Base-by-base conservation (phyloP, 345 rosid species). In the Cardamine resedifolia region DNA sequence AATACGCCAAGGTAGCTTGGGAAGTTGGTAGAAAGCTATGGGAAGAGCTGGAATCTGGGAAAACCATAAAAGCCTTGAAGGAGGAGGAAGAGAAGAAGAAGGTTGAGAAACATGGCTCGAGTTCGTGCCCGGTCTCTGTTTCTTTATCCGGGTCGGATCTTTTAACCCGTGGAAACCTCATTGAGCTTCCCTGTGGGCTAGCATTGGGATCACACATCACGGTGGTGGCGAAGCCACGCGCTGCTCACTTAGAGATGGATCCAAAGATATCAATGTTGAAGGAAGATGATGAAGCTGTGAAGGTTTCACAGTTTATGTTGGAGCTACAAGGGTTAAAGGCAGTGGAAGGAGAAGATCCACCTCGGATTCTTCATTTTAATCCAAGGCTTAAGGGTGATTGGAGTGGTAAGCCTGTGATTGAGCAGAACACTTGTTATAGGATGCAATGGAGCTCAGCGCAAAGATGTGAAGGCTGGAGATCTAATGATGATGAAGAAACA, bases 321-420 rank as follows among this genome's bases (percentile, higher is more conserved):
- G 93, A 90, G 81, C 53, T 90, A 57, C 91, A 80, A 72, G 96
- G 93, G 3, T 78, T 90, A 76, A 88, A 81, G 68, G 78, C 72
- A 6, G 93, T 85, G 65, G 90, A 90, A 10, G 93, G 91, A 1
- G 93, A 90, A 81, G 91, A 86, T 26, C 91, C 96, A 6, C 96
- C 96, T 2, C 69, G 83, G 83, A 81, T 90, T 60, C 73, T 90
- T 71, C 96, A 90, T 36, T 88, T 90, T 30, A 88, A 90, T 58
- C 91, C 93, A 16, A 85, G 96, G 86, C 71, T 90, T 77, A 88
- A 76, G 41, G 96, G 96, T 36, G 96, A 90, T 73, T 88, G 93
- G 88, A 86, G 93, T 50, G 84, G 81, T 28, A 79, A 75, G 74
- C 93, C 93, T 24, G 90, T 88, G 70, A 88, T 90, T 72, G 96